These are phyloP conservation scores for Dactylellina parvicollis DNA, from an alignment of 2,329 filamentous ascomycete genomes.

Conservation along the genomic window DNA sequence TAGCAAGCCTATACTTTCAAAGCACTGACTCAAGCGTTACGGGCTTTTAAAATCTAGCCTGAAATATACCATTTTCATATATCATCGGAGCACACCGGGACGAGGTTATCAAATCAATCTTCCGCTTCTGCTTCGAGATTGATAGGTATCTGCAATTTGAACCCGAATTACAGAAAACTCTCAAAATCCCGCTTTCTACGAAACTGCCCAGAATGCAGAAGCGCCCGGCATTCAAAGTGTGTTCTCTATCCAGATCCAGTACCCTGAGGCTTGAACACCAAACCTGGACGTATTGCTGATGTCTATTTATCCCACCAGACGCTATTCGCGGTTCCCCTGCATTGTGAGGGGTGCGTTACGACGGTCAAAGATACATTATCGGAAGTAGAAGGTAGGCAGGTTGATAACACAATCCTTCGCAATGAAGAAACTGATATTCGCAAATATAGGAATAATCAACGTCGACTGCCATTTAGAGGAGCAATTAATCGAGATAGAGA, in stretches of 20 bases:
- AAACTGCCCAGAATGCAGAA: constrained; percentile 5
- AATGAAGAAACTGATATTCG: constrained; percentile 1
- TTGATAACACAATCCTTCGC: background rate
- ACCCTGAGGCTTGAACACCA: too few species aligned
- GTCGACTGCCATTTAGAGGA: constrained; percentile 83
- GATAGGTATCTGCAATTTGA: too few species aligned
- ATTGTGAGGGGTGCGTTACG: constrained; percentile 87
- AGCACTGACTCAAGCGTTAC: too few species aligned
- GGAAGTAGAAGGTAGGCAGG: constrained; percentile 71
- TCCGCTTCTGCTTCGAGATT: too few species aligned
- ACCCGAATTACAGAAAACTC: too few species aligned
- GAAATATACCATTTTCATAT: too few species aligned
- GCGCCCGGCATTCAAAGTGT: constrained; percentile 28
- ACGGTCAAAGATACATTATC: constrained; percentile 82
- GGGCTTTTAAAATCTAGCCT: too few species aligned
- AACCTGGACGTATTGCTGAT: too few species aligned
- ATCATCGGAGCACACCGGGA: too few species aligned
- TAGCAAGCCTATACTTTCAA: too few species aligned
- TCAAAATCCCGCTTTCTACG: background rate
- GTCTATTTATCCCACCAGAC: constrained; percentile 68
- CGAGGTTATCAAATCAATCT: too few species aligned
- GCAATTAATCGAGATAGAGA: constrained; percentile 84
- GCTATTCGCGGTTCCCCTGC: constrained; percentile 92
- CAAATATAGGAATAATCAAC: constrained; percentile 74
- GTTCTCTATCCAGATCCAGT: background rate